These are phyloP conservation scores for Hypsizygus marmoreus DNA, from an alignment of 768 basidiomycete species.

Conservation along the genomic window DNA sequence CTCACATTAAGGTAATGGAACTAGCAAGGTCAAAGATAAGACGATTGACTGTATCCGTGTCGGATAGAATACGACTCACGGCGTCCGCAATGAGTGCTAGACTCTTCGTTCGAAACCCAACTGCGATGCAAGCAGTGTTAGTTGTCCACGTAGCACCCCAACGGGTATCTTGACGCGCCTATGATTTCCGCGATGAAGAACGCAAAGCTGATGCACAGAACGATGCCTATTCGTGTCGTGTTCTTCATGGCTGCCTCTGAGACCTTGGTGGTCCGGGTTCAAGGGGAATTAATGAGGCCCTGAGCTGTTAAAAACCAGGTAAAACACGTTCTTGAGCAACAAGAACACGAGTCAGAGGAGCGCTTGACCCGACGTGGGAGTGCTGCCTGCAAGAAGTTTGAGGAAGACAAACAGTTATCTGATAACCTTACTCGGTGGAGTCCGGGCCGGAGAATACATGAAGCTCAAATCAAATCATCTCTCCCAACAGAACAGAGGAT, in stretches of 20 bases:
- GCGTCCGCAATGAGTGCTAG: conserved; percentile 59
- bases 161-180: conserved; percentile 27
- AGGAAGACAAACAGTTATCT: too few species aligned
- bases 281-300: neutral
- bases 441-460: too few species aligned
- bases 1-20: conserved; percentile 59
- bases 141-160: neutral
- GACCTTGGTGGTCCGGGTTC: neutral
- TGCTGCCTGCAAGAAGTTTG: too few species aligned
- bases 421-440: too few species aligned
- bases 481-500: too few species aligned
- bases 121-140: conserved; percentile 18
- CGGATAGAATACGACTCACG: conserved; percentile 31
- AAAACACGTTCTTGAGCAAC: too few species aligned
- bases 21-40: conserved; percentile 26
- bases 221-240: conserved; percentile 47
- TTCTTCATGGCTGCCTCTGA: conserved; percentile 38
- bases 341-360: too few species aligned
- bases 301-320: neutral
- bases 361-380: too few species aligned
- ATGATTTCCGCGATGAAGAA: conserved; percentile 56
- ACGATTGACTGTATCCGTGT: neutral
- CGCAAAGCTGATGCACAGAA: conserved; percentile 45
- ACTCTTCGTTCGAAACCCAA: conserved; percentile 58
- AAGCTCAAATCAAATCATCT: too few species aligned